Evolutionary conservation across 2,329 filamentous ascomycete species (phyloP).

Genomic region (Diaporthe eres): DNA sequence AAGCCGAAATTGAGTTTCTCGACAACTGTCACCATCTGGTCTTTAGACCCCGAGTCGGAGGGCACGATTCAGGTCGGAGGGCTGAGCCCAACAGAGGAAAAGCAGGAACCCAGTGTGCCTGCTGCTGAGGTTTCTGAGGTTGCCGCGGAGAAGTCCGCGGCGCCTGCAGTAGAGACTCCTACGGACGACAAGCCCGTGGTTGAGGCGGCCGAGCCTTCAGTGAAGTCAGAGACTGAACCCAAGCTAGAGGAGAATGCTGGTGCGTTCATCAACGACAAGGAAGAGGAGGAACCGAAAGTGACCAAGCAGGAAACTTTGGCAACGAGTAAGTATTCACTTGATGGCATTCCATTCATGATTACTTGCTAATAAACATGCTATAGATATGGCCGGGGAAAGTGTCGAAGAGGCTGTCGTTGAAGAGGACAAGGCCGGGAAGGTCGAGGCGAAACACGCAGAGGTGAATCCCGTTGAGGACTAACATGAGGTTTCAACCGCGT

Average conservation of each 20-base stretch:
- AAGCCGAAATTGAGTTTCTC: constrained; percentile 62
- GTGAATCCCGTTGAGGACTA: constrained; percentile 38
- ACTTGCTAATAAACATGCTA: constrained; percentile 50
- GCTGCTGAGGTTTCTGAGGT: neutral
- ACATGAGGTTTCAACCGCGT: constrained; percentile 2
- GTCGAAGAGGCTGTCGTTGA: constrained; percentile 57
- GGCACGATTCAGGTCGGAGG: constrained; percentile 55
- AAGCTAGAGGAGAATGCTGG: constrained; percentile 33
- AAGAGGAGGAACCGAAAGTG: constrained; percentile 33
- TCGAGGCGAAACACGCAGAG: constrained; percentile 54
- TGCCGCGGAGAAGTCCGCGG: constrained; percentile 25
- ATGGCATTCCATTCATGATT: constrained; percentile 39
- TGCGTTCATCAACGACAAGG: constrained; percentile 39
- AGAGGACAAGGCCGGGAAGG: constrained; percentile 51
- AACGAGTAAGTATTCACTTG: constrained; percentile 40
- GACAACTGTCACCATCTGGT: constrained; percentile 63
- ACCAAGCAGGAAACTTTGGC: constrained; percentile 42
- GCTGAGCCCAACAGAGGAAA: neutral
- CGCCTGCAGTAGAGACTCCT: constrained; percentile 34
- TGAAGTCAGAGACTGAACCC: constrained; percentile 31
- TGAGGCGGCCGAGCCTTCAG: constrained; percentile 1
- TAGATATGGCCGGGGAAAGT: constrained; percentile 59
- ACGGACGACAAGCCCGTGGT: constrained; percentile 25
- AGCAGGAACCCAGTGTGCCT: constrained; percentile 38
- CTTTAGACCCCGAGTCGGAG: constrained; percentile 66